Percentiles rank a stretch among this genome's conserved stretches.
phyloP scores from a whole-genome alignment of 257 asterid species.

The Nicotiana otophora region DNA sequence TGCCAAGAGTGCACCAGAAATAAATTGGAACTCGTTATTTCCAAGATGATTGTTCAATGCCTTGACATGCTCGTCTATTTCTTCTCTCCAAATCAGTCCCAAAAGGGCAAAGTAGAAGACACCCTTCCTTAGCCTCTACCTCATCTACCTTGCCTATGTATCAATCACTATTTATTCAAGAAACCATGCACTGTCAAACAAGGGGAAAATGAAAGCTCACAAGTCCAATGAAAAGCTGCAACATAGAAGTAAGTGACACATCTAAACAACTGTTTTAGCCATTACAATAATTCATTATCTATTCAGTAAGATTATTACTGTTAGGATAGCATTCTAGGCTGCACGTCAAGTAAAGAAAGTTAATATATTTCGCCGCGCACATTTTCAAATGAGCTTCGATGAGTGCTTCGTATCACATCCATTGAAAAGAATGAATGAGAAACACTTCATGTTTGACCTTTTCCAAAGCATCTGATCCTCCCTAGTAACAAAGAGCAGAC shows the following conservation, averaged over 20 bases:
- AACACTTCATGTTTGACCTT: not conserved
- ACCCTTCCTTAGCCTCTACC: not conserved
- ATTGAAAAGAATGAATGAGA: not conserved
- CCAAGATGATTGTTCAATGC: not conserved
- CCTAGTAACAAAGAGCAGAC: not conserved
- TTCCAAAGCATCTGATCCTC: not conserved
- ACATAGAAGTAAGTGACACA: not conserved
- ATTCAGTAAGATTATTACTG: not conserved
- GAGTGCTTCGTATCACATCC: not conserved
- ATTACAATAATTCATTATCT: not conserved
- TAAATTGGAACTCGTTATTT: not conserved
- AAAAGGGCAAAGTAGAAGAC: not conserved
- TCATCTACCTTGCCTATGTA: not conserved
- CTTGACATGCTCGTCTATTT: not conserved
- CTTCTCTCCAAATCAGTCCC: not conserved
- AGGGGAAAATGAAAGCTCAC: not conserved
- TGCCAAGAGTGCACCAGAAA: not conserved
- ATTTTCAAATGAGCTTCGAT: not conserved
- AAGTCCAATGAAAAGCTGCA: not conserved
- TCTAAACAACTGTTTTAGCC: not conserved
- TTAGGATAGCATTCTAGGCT: not conserved
- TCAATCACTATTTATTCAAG: not conserved
- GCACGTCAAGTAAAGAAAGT: not conserved
- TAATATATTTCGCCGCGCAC: not conserved
- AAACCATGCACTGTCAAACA: not conserved